Evolutionary conservation across 495 filamentous ascomycete species (phyloP).

Genomic region (Xylaria grammica): DNA sequence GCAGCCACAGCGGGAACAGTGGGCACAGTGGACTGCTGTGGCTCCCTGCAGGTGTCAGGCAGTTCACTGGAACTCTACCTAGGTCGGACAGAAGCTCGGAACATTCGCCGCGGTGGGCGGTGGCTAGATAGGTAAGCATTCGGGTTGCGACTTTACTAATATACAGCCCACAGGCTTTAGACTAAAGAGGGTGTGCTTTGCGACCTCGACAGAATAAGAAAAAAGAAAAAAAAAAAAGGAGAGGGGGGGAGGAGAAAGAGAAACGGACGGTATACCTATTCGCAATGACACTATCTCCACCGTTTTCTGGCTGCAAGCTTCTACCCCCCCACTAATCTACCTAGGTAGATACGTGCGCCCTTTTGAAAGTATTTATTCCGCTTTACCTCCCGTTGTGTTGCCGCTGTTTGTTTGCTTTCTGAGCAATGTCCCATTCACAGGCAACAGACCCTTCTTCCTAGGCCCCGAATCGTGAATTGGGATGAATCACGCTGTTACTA

Average conservation of each 20-base stretch:
- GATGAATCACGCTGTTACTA: constrained; percentile 21
- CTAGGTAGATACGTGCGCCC: not conserved
- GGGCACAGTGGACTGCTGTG: not conserved
- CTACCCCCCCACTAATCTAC: not conserved
- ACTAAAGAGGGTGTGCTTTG: no score
- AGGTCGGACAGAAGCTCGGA: no score
- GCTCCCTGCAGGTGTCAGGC: not conserved
- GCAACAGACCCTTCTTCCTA: not conserved
- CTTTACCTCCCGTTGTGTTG: not conserved
- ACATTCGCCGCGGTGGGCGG: no score
- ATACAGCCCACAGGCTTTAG: no score
- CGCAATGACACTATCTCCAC: no score
- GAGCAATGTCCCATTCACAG: not conserved
- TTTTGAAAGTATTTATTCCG: not conserved
- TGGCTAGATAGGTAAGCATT: no score
- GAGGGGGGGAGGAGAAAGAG: no score
- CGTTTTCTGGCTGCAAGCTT: not conserved
- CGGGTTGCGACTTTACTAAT: no score
- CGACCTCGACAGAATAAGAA: no score
- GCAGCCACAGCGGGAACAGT: constrained; percentile 1
- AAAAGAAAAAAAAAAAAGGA: no score
- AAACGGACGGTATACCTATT: no score
- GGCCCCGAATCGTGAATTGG: not conserved
- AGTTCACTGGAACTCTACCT: not conserved
- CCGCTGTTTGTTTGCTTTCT: no score